Conservation (phyloP, 352 stramenopile species). For the Globisporangium takayamanum region DNA sequence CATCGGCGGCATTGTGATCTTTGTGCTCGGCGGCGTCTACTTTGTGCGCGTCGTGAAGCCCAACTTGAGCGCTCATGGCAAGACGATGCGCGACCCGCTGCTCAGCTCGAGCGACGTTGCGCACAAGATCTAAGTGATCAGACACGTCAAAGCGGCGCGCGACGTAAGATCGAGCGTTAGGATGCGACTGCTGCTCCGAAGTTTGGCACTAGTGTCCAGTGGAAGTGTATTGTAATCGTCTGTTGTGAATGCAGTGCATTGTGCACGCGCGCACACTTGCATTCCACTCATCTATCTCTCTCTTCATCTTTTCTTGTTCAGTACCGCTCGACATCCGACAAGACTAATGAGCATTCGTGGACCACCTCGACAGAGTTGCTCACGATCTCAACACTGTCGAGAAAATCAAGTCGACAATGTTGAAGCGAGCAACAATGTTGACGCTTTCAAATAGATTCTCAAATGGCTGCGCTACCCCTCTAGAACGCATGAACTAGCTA, state of each 20-base stretch:
- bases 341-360: too few relatives aligned
- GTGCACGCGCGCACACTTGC: too few relatives aligned
- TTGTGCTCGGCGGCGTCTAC: constrained; percentile 36
- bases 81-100: constrained; percentile 33
- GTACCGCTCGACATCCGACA: too few relatives aligned
- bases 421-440: background rate
- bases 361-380: too few relatives aligned
- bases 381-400: too few relatives aligned
- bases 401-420: background rate
- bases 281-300: too few relatives aligned
- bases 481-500: background rate
- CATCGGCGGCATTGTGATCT: constrained; percentile 47
- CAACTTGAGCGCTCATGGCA: constrained; percentile 18
- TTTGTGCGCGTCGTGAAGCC: constrained; percentile 36
- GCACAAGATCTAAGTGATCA: constrained; percentile 14
- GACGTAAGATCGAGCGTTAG: too few relatives aligned
- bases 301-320: too few relatives aligned
- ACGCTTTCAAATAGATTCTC: background rate
- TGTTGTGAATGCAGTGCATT: background rate
- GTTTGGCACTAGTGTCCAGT: too few relatives aligned
- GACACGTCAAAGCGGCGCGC: too few relatives aligned
- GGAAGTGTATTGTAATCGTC: background rate
- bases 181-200: too few relatives aligned
- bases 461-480: background rate
- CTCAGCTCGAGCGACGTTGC: constrained; percentile 24